Percentiles rank a stretch among this genome's conserved stretches.
Evolutionary conservation across 441 rosid genomes (phyloP).

Genomic region (Daphne laureola): DNA sequence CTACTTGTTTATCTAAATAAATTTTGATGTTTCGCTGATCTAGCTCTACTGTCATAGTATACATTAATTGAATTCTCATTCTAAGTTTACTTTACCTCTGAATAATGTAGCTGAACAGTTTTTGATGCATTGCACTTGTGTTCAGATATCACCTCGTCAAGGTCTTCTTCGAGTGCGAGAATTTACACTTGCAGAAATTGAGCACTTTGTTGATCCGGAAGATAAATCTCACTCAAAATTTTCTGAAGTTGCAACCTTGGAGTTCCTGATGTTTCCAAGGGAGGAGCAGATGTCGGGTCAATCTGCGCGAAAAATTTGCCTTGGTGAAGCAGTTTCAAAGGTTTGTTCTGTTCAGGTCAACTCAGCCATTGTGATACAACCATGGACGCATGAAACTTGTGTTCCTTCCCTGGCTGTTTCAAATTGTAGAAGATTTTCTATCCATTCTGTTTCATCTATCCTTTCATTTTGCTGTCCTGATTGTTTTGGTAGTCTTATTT

Average conservation of each 20-base stretch:
- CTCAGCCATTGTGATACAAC: too few species aligned
- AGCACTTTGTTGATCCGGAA: slow-evolving; percentile 73
- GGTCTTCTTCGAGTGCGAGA: slow-evolving; percentile 69
- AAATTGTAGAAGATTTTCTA: background rate
- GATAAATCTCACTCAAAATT: slow-evolving; percentile 62
- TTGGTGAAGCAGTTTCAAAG: slow-evolving; percentile 63
- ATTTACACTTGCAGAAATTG: slow-evolving; percentile 73
- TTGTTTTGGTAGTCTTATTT: slow-evolving; percentile 8
- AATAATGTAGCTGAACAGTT: background rate
- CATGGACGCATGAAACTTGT: too few species aligned
- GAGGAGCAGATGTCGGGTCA: slow-evolving; percentile 61
- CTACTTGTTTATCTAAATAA: too few species aligned
- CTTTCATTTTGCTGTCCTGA: background rate
- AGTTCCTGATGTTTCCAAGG: slow-evolving; percentile 72
- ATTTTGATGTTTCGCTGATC: background rate
- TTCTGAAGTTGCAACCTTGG: slow-evolving; percentile 39
- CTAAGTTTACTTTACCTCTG: background rate
- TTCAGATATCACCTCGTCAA: slow-evolving; percentile 76
- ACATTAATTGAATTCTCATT: background rate
- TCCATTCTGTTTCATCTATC: background rate
- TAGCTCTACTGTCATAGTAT: background rate
- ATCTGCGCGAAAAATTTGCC: slow-evolving; percentile 44
- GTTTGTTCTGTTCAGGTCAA: slow-evolving; percentile 19
- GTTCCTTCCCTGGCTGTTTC: too few species aligned
- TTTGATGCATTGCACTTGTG: slow-evolving; percentile 6